Base-by-base conservation (phyloP, 148 eudicot species). In the Pouteria glomerata region DNA sequence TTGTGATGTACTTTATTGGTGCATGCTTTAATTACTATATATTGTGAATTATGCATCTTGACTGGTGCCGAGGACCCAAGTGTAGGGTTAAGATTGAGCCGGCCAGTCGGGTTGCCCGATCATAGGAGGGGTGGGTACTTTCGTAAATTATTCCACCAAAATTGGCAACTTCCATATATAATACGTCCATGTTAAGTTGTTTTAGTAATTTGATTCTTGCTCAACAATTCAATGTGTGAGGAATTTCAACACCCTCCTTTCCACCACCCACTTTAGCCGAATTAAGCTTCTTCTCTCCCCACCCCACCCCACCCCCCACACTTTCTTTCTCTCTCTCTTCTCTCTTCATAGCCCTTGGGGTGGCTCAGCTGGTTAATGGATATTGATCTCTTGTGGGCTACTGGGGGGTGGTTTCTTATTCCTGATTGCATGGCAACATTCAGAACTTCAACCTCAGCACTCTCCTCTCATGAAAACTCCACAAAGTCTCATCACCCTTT, bases 381-480 rank as follows among this genome's bases (percentile, higher is more conserved):
- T 85, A 86, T 86, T 88, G 87, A 90, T 80, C 86, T 85, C 90
- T 70, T 79, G 64, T 80, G 86, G 82, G 69, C 79, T 80, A 51
- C 84, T 84, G 91, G 96, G 96, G 96, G 96, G 87, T 82, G 90
- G 88, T 78, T 81, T 73, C 57, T 75, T 8, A 23, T 66, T 33
- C 61, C 76, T 69, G 42, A 53, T 87, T 85, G 90, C 86, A 91
- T 91, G 97, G 97, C 92, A 73, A 73, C 73, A 44, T 34, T 41
- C 15, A 78, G 57, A 79, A 12, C 71, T 51, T 52, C 77, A 63
- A 48, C 68, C 6, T 70, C 80, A 39, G 30, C 44, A 10, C n/a
- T 39, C 44, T 4, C 44, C 21, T 74, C 75, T 77, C 23, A 37
- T 30, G 26, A 74, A 57, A 45, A 13, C 80, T 70, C 73, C 74